phyloP scores from a whole-genome alignment of 306 rosid genomes.

The Cyamopsis tetragonoloba region DNA sequence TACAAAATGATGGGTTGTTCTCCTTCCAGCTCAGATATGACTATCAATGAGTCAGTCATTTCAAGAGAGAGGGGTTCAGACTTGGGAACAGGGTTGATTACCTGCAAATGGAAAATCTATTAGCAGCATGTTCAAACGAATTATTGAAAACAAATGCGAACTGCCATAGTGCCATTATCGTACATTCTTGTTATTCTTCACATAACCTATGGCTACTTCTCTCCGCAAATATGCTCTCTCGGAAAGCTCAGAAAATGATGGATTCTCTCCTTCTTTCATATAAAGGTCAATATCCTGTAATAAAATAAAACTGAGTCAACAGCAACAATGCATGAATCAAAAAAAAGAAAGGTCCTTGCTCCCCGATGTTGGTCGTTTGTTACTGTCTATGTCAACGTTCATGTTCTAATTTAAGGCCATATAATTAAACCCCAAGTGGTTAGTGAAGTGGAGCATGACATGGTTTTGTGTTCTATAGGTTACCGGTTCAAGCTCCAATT shows the following conservation, averaged over 20 bases:
- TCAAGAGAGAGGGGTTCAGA: slow-evolving; percentile 75
- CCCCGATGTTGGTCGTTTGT: background rate
- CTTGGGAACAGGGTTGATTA: slow-evolving; percentile 82
- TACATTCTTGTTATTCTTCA: slow-evolving; percentile 79
- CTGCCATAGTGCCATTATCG: background rate
- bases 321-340: background rate
- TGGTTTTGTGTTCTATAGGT: too few relatives aligned
- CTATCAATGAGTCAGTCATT: slow-evolving; percentile 75
- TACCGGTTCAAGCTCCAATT: too few relatives aligned
- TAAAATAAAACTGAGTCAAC: slow-evolving; percentile 18
- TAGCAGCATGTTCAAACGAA: slow-evolving; percentile 17
- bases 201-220: slow-evolving; percentile 96
- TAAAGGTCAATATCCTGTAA: slow-evolving; percentile 70
- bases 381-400: background rate
- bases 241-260: slow-evolving; percentile 72
- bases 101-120: slow-evolving; percentile 49
- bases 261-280: slow-evolving; percentile 87
- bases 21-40: slow-evolving; percentile 92
- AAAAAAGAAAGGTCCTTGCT: background rate
- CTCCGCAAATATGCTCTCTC: slow-evolving; percentile 81
- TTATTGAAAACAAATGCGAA: slow-evolving; percentile 16
- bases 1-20: slow-evolving; percentile 58
- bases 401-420: background rate
- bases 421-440: too few relatives aligned
- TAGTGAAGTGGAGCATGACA: too few relatives aligned